A percentile compares a stretch with the other conserved stretches of the same genome.
These are phyloP conservation scores for Bromus sterilis DNA, from an alignment of 176 grass and related monocot species.

Conservation along the genomic window DNA sequence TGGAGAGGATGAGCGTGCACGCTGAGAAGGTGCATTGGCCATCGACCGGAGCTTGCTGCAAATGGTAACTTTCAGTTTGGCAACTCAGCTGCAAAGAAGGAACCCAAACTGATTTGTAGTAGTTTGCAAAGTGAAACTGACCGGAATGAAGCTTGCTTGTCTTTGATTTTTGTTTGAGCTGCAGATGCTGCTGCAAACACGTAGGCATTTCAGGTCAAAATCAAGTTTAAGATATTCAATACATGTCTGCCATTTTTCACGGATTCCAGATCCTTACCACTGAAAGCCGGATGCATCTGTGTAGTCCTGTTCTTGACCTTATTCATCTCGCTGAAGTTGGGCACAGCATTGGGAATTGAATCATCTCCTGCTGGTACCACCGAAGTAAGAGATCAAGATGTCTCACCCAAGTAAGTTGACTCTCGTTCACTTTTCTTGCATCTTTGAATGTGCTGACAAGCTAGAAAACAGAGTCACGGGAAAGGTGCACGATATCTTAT, in stretches of 20 bases:
- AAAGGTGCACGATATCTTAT: neutral
- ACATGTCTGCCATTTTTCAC: neutral
- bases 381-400: neutral
- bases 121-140: slow-evolving; percentile 15
- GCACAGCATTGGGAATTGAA: slow-evolving; percentile 59
- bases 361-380: slow-evolving; percentile 27
- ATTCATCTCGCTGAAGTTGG: slow-evolving; percentile 61
- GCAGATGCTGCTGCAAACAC: neutral
- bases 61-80: neutral
- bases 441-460: neutral
- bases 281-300: slow-evolving; percentile 43
- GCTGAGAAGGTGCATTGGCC: slow-evolving; percentile 43
- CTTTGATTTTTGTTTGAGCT: slow-evolving; percentile 35
- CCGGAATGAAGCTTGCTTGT: slow-evolving; percentile 70
- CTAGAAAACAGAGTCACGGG: neutral
- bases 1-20: slow-evolving; percentile 64
- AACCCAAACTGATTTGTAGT: neutral
- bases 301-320: slow-evolving; percentile 32
- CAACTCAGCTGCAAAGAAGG: neutral
- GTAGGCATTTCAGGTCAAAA: slow-evolving; percentile 6
- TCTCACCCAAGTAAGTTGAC: neutral
- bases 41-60: slow-evolving; percentile 68
- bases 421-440: neutral
- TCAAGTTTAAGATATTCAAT: neutral
- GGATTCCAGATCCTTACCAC: slow-evolving; percentile 28